A percentile compares a stretch with the other conserved stretches of the same genome.
Evolutionary conservation across 805 yeast species (phyloP).

Genomic region (Nakazawaea anatomiae): DNA sequence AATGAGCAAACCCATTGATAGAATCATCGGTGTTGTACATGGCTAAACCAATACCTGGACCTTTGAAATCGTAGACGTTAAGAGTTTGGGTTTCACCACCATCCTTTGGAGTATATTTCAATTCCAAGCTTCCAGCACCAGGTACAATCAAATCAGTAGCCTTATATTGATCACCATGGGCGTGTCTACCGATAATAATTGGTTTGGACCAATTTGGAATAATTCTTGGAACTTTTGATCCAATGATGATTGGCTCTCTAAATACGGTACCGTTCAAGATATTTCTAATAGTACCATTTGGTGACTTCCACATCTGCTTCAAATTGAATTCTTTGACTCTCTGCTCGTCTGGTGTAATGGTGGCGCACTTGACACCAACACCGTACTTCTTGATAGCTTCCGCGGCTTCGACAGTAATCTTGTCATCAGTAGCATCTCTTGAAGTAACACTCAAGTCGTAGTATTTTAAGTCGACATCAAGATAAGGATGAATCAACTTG

Average conservation of each 20-base stretch:
- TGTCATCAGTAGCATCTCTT: constrained; percentile 67
- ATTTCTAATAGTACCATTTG: constrained; percentile 81
- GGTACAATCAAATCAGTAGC: constrained; percentile 70
- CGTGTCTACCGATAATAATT: constrained; percentile 81
- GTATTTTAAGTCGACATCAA: constrained; percentile 70
- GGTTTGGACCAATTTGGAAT: constrained; percentile 81
- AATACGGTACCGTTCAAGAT: constrained; percentile 79
- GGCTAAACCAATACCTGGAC: constrained; percentile 70
- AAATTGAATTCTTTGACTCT: constrained; percentile 69
- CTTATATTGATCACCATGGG: constrained; percentile 80
- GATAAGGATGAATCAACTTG: constrained; percentile 59
- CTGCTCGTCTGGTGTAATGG: constrained; percentile 79
- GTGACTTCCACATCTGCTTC: constrained; percentile 81
- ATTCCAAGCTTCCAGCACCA: constrained; percentile 59
- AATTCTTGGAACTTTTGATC: constrained; percentile 66
- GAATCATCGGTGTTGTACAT: constrained; percentile 84
- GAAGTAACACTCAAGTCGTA: constrained; percentile 66
- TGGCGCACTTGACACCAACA: constrained; percentile 81
- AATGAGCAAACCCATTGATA: constrained; percentile 70
- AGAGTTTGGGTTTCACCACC: constrained; percentile 43
- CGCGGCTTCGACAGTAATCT: constrained; percentile 75
- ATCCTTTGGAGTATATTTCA: constrained; percentile 59
- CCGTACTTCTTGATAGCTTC: constrained; percentile 69
- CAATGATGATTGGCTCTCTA: constrained; percentile 76
- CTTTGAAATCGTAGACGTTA: constrained; percentile 58